Evolutionary conservation across 2,329 filamentous ascomycete genomes (phyloP).

Genomic region (Botryosphaeria dothidea): DNA sequence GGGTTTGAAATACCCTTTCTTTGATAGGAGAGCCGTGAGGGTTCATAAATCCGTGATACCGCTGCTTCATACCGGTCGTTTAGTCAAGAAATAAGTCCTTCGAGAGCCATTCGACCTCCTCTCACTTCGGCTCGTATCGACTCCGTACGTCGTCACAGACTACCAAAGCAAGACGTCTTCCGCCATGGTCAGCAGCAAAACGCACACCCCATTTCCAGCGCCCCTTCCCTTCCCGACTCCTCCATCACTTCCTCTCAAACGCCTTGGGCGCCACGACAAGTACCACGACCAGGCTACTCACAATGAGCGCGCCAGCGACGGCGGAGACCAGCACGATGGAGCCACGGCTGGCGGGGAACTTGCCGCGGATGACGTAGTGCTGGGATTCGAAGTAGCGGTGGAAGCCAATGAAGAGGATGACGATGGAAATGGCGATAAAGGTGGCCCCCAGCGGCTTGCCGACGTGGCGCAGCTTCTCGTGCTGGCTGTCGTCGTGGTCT

Average conservation of each 20-base stretch:
- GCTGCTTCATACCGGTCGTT: no score
- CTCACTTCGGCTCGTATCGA: no score
- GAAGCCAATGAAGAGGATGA: conserved; percentile 75
- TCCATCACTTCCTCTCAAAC: conserved; percentile 42
- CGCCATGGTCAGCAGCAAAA: no score
- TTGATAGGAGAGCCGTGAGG: no score
- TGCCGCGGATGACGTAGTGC: conserved; percentile 76
- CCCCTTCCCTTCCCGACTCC: no score
- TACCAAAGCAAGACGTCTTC: no score
- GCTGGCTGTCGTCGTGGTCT: conserved; percentile 14
- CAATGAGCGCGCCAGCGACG: conserved; percentile 61
- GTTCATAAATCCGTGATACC: no score
- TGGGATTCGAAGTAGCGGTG: conserved; percentile 77
- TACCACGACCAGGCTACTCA: conserved; percentile 61
- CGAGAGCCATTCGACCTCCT: no score
- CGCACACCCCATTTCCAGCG: background rate
- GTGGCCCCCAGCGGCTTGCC: conserved; percentile 75
- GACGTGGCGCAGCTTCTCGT: conserved; percentile 55
- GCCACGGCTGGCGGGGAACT: conserved; percentile 76
- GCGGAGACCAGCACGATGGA: conserved; percentile 70
- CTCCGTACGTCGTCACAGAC: no score
- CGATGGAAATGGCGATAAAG: conserved; percentile 73
- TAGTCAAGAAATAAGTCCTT: no score
- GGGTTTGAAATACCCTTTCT: no score
- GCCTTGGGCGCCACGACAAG: conserved; percentile 53